A percentile compares a stretch with the other conserved stretches of the same genome.
Conservation (phyloP, 805 yeast species). For the Metschnikowia lunata region DNA sequence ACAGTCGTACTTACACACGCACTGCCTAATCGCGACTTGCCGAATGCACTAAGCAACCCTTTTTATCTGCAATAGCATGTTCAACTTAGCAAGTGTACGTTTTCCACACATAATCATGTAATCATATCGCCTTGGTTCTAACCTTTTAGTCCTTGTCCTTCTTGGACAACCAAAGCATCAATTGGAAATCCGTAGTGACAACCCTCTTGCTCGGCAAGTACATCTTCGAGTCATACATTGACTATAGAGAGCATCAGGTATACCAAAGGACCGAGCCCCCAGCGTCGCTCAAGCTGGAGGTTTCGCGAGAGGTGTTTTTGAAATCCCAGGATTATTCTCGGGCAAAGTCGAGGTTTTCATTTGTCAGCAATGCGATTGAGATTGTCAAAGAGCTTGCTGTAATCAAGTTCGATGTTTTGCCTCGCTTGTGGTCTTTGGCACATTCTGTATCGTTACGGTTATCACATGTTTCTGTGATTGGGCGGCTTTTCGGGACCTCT, state of each 20-base stretch:
- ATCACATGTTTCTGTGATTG: conserved; percentile 31
- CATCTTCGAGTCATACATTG: conserved; percentile 67
- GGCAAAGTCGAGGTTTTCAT: conserved; percentile 69
- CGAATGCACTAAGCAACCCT: too few species aligned
- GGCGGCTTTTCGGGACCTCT: conserved; percentile 43
- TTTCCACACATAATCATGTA: neutral
- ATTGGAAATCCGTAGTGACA: conserved; percentile 76
- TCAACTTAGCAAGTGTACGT: conserved; percentile 18
- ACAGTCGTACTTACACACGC: too few species aligned
- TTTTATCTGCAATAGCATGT: conserved; percentile 5
- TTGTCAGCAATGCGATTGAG: conserved; percentile 49
- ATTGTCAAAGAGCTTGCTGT: conserved; percentile 54
- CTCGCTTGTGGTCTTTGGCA: conserved; percentile 39
- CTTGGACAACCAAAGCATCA: conserved; percentile 62
- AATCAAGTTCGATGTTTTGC: conserved; percentile 52
- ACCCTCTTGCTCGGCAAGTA: conserved; percentile 75
- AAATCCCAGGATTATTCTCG: conserved; percentile 76
- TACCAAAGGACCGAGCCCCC: conserved; percentile 57
- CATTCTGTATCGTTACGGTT: conserved; percentile 60
- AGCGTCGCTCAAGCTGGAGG: conserved; percentile 58
- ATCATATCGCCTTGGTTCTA: conserved; percentile 14
- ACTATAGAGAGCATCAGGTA: conserved; percentile 72
- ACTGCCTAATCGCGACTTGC: too few species aligned
- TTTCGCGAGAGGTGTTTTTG: conserved; percentile 66
- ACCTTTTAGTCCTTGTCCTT: conserved; percentile 41